These are phyloP conservation scores for Aspergillus awamori DNA, from an alignment of 2,329 filamentous ascomycete genomes.

Conservation along the genomic window DNA sequence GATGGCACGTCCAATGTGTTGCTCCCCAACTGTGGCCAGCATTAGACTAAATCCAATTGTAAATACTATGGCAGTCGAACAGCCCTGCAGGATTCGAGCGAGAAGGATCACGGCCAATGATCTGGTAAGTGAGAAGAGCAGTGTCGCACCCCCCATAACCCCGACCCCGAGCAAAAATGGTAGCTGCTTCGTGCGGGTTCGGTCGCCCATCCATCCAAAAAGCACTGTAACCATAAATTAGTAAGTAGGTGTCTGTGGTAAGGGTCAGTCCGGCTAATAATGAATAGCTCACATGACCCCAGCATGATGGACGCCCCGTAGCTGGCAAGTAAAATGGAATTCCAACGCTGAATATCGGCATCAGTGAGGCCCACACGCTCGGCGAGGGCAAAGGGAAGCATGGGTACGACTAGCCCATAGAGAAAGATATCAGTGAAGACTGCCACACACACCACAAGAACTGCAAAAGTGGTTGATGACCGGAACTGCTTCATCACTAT, in stretches of 20 bases:
- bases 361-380: background rate
- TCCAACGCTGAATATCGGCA: background rate
- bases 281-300: background rate
- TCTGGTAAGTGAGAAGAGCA: slow-evolving; percentile 29
- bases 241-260: background rate
- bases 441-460: slow-evolving; percentile 14
- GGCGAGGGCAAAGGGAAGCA: slow-evolving; percentile 15
- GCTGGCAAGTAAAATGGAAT: background rate
- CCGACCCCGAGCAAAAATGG: slow-evolving; percentile 15
- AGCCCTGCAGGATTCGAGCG: slow-evolving; percentile 34
- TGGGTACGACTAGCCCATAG: slow-evolving; percentile 25
- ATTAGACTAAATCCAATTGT: slow-evolving; percentile 68
- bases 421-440: slow-evolving; percentile 25
- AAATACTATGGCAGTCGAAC: slow-evolving; percentile 70
- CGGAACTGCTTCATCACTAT: background rate
- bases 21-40: slow-evolving; percentile 51
- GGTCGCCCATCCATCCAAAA: slow-evolving; percentile 13
- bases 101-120: background rate
- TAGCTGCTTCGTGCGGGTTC: background rate
- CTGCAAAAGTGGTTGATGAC: slow-evolving; percentile 14
- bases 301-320: background rate
- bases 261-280: background rate
- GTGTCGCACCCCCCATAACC: slow-evolving; percentile 49
- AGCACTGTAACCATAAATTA: background rate
- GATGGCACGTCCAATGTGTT: slow-evolving; percentile 16